Evolutionary conservation across 352 stramenopile species (phyloP).

Genomic region (Sclerospora graminicola): DNA sequence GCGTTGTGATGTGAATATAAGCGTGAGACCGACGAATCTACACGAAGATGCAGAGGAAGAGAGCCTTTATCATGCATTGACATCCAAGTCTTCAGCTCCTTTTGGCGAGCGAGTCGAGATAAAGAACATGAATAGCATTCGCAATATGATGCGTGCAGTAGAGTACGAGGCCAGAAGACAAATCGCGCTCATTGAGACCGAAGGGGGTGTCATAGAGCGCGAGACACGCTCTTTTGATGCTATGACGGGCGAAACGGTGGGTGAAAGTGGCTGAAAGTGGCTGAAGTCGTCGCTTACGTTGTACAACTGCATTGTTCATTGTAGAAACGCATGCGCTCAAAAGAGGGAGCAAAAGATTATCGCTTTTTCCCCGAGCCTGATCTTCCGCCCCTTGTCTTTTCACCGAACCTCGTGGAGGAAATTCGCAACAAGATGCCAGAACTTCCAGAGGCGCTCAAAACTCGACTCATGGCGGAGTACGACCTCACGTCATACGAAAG

Average conservation of each 20-base stretch:
- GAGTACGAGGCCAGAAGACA: constrained; percentile 92
- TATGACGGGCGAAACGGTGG: constrained; percentile 66
- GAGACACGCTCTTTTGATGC: constrained; percentile 92
- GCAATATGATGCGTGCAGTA: constrained; percentile 79
- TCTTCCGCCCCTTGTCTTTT: constrained; percentile 89
- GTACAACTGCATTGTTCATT: too few relatives aligned
- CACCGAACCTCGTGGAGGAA: constrained; percentile 46
- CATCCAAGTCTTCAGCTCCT: too few relatives aligned
- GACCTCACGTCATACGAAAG: constrained; percentile 74
- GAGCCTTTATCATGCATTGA: constrained; percentile 16
- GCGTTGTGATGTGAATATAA: constrained; percentile 95
- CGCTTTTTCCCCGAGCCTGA: constrained; percentile 96
- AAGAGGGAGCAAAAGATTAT: constrained; percentile 95
- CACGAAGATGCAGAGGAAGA: constrained; percentile 14
- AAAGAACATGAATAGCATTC: constrained; percentile 97
- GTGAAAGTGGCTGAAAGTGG: neutral
- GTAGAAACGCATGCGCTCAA: constrained; percentile 85
- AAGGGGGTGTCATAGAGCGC: constrained; percentile 30
- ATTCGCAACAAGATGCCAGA: constrained; percentile 57
- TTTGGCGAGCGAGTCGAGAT: constrained; percentile 87
- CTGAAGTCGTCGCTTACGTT: too few relatives aligned
- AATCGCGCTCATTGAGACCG: constrained; percentile 50
- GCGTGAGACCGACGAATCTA: constrained; percentile 52
- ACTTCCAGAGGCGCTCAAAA: constrained; percentile 68
- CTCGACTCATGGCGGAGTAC: constrained; percentile 68